These are phyloP conservation scores for Amoebophrya sp. DNA, from an alignment of 169 alveolate species.

Conservation along the genomic window DNA sequence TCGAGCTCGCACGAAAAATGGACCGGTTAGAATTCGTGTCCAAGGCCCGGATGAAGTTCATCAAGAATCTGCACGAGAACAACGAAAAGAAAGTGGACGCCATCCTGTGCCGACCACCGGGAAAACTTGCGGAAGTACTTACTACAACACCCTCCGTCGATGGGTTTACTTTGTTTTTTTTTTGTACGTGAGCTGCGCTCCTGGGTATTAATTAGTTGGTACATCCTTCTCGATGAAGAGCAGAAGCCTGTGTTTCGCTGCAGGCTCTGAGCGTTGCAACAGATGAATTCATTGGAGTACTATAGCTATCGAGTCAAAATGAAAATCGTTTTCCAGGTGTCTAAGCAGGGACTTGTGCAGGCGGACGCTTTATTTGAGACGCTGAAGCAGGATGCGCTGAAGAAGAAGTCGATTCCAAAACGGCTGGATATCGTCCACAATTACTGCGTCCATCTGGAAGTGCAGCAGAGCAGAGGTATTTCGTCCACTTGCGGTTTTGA, in stretches of 20 bases:
- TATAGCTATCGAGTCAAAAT: too few relatives aligned
- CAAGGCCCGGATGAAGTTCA: background rate
- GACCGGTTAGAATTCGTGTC: background rate
- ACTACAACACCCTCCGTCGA: too few relatives aligned
- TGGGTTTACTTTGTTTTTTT: too few relatives aligned
- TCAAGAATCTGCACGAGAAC: background rate
- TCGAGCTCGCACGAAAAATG: background rate
- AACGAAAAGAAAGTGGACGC: constrained; percentile 4
- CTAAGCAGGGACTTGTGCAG: background rate
- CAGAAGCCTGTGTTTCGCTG: too few relatives aligned
- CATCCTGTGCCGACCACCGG: background rate
- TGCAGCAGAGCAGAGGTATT: background rate
- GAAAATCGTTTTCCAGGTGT: too few relatives aligned
- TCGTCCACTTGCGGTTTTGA: too few relatives aligned
- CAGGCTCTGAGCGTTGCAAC: too few relatives aligned
- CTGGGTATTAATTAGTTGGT: too few relatives aligned
- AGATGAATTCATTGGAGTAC: too few relatives aligned
- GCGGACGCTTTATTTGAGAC: background rate
- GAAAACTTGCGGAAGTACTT: background rate
- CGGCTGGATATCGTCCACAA: background rate
- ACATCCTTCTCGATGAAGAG: too few relatives aligned
- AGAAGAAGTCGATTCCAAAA: background rate
- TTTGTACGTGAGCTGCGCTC: too few relatives aligned
- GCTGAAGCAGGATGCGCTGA: background rate
- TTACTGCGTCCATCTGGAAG: background rate